Percentiles rank a stretch among this genome's conserved stretches.
phyloP scores from a whole-genome alignment of 1,284 basidiomycete species.

The Athelia psychrophila region DNA sequence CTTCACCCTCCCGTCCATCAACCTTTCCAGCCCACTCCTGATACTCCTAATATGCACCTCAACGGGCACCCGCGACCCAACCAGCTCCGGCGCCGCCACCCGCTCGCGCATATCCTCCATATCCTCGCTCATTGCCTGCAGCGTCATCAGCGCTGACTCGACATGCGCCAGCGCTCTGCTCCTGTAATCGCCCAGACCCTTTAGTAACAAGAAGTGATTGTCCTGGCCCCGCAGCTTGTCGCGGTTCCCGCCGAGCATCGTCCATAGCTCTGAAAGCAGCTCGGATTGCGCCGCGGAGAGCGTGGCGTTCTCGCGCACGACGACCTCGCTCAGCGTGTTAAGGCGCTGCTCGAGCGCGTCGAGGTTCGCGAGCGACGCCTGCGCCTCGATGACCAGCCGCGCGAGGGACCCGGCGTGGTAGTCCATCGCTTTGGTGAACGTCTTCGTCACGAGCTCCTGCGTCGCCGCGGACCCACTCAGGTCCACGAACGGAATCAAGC shows the following conservation, averaged over 20 bases:
- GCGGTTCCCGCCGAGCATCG: slow-evolving; percentile 58
- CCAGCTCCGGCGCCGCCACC: slow-evolving; percentile 59
- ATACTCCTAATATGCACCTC: slow-evolving; percentile 74
- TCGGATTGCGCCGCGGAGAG: slow-evolving; percentile 44
- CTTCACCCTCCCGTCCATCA: slow-evolving; percentile 52
- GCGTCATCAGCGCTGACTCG: slow-evolving; percentile 50
- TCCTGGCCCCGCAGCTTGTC: slow-evolving; percentile 42
- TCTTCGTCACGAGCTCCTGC: slow-evolving; percentile 42
- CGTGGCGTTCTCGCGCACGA: slow-evolving; percentile 51
- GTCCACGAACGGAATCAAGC: slow-evolving; percentile 43
- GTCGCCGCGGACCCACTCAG: slow-evolving; percentile 26
- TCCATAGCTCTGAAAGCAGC: slow-evolving; percentile 66
- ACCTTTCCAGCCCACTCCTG: slow-evolving; percentile 54
- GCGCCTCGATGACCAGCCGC: slow-evolving; percentile 61
- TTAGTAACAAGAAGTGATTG: slow-evolving; percentile 49
- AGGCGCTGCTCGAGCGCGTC: slow-evolving; percentile 61
- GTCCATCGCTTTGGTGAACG: slow-evolving; percentile 61
- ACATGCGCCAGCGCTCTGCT: slow-evolving; percentile 61
- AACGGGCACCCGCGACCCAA: slow-evolving; percentile 54
- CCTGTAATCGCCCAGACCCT: slow-evolving; percentile 52
- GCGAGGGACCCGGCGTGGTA: slow-evolving; percentile 49
- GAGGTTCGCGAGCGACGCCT: slow-evolving; percentile 49
- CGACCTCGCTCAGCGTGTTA: slow-evolving; percentile 48
- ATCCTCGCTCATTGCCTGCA: slow-evolving; percentile 62
- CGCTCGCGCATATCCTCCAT: slow-evolving; percentile 71